Conservation (phyloP, 1,284 basidiomycete genomes). For the Pholiota adiposa region DNA sequence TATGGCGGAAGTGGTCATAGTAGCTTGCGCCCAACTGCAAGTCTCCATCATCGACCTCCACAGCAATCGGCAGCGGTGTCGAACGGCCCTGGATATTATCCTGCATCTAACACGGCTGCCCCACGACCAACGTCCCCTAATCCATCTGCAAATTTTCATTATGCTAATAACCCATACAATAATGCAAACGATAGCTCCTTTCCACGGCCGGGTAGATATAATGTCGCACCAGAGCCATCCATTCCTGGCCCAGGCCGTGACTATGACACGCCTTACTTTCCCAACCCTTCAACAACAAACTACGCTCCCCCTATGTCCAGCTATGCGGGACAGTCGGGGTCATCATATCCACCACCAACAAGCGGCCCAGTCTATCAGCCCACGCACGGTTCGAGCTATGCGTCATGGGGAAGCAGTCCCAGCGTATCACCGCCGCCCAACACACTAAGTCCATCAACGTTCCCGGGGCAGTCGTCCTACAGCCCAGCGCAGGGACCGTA, state of each 20-base stretch:
- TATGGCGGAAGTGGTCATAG: no score
- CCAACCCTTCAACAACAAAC: conserved; percentile 14
- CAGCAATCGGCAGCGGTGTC: conserved; percentile 9
- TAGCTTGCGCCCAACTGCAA: conserved; percentile 25
- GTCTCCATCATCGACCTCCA: conserved; percentile 18
- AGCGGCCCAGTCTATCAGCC: conserved; percentile 8
- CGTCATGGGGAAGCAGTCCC: conserved; percentile 18
- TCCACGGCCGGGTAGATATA: neutral
- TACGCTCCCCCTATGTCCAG: conserved; percentile 14
- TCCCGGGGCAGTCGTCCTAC: conserved; percentile 24
- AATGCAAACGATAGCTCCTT: neutral
- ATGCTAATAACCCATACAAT: conserved; percentile 15
- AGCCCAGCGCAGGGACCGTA: conserved; percentile 25
- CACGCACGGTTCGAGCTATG: conserved; percentile 13
- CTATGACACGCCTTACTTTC: conserved; percentile 10
- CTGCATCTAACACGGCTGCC: neutral
- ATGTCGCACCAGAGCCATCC: neutral
- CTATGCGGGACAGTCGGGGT: conserved; percentile 16
- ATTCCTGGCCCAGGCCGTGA: neutral
- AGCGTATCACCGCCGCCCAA: conserved; percentile 29
- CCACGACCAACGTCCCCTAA: conserved; percentile 2
- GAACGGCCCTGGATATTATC: conserved; percentile 8
- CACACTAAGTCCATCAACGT: conserved; percentile 20
- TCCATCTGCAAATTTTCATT: neutral
- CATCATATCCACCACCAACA: conserved; percentile 10